phyloP scores from a whole-genome alignment of 495 filamentous ascomycete genomes.

The Xylaria bambusicola region DNA sequence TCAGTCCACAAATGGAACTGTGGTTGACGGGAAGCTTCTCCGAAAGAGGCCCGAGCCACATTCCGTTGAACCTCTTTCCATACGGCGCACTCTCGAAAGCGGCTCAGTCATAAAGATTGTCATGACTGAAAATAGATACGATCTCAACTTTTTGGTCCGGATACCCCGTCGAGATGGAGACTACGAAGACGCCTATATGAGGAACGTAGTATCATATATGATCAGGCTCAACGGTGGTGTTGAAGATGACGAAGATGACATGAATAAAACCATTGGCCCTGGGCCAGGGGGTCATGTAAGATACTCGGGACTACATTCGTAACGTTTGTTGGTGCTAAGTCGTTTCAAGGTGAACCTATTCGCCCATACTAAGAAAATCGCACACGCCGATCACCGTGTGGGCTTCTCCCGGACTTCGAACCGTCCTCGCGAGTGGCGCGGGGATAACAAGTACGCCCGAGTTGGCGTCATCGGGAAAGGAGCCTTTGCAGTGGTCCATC shows the following conservation, averaged over 20 bases:
- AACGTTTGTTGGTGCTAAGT: constrained; percentile 11
- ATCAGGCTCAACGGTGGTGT: constrained; percentile 21
- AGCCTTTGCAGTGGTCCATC: constrained; percentile 90
- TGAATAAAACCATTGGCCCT: constrained; percentile 46
- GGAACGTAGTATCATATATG: constrained; percentile 61
- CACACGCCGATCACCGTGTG: not conserved
- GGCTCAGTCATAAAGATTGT: constrained; percentile 74
- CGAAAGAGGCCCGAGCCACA: constrained; percentile 40
- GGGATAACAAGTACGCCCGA: constrained; percentile 79
- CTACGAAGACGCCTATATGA: constrained; percentile 56
- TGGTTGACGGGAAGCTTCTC: constrained; percentile 71
- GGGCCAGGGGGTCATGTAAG: constrained; percentile 50
- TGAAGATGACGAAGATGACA: constrained; percentile 17
- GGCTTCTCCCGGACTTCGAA: constrained; percentile 9
- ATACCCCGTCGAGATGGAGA: constrained; percentile 69
- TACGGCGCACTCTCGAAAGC: constrained; percentile 63
- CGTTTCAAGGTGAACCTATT: constrained; percentile 32
- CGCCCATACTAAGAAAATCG: constrained; percentile 15
- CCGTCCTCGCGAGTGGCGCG: constrained; percentile 66
- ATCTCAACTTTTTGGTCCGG: constrained; percentile 80
- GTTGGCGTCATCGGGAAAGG: constrained; percentile 82
- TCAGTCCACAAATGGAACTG: constrained; percentile 86
- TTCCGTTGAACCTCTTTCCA: constrained; percentile 29
- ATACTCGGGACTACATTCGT: constrained; percentile 1
- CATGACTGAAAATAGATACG: constrained; percentile 47